A percentile compares a stretch with the other conserved stretches of the same genome.
phyloP scores from a whole-genome alignment of 2,329 filamentous ascomycete species.

The Fusarium pseudoanthophilum region DNA sequence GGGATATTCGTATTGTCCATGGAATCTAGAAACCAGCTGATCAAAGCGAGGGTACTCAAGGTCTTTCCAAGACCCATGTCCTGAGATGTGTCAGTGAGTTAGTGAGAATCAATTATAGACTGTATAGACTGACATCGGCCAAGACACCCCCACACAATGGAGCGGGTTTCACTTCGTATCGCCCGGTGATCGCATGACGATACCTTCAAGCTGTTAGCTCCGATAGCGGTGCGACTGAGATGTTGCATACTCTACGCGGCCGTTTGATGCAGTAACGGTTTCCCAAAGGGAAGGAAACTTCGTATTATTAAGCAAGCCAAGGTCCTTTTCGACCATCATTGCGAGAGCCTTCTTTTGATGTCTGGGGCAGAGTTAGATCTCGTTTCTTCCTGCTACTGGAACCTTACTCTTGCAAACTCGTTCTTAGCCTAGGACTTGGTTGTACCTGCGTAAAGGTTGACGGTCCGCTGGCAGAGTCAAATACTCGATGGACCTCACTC shows the following conservation, averaged over 20 bases:
- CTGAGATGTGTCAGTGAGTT: fast-evolving
- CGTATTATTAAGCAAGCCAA: not conserved
- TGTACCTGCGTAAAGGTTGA: not conserved
- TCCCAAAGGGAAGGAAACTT: not conserved
- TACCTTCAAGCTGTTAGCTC: not conserved
- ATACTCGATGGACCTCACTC: not conserved
- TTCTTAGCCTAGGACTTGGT: not conserved
- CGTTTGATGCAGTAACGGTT: not conserved
- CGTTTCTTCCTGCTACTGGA: fast-evolving
- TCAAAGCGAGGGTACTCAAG: not conserved
- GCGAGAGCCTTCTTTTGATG: not conserved
- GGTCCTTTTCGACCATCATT: not conserved
- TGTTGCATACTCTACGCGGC: fast-evolving
- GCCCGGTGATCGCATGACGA: not conserved
- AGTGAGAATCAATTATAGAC: fast-evolving
- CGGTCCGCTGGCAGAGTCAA: not conserved
- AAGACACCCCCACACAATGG: not conserved
- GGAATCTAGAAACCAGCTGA: not conserved
- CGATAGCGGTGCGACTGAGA: no score
- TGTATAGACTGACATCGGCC: not conserved
- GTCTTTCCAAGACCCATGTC: slow-evolving; percentile 2
- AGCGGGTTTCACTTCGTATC: not conserved
- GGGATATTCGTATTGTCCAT: not conserved
- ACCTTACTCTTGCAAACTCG: not conserved
- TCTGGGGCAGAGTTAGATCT: fast-evolving